phyloP scores from a whole-genome alignment of 2,329 filamentous ascomycete species.

The Myriosclerotinia scirpicola region DNA sequence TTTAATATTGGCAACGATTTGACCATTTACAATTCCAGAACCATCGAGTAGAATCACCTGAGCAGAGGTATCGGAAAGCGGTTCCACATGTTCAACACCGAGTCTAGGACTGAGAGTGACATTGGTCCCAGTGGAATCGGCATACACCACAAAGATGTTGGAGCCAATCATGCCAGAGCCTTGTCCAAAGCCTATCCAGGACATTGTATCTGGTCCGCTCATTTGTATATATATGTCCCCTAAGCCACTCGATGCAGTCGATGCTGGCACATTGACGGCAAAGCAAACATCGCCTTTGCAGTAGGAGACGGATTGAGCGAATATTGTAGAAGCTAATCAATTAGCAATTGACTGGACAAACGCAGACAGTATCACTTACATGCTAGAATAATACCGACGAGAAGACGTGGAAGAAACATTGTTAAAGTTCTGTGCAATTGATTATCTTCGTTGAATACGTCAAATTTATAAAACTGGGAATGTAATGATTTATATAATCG shows the following conservation, averaged over 20 bases:
- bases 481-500: background rate
- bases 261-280: conserved; percentile 54
- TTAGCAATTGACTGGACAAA: background rate
- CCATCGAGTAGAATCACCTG: conserved; percentile 53
- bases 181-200: conserved; percentile 58
- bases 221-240: conserved; percentile 61
- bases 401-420: conserved; percentile 1
- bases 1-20: conserved; percentile 56
- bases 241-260: conserved; percentile 50
- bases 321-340: conserved; percentile 27
- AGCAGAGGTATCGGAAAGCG: conserved; percentile 45
- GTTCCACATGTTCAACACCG: conserved; percentile 47
- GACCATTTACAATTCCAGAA: conserved; percentile 51
- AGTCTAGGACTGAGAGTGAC: conserved; percentile 57
- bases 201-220: conserved; percentile 51
- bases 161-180: conserved; percentile 53
- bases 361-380: conserved; percentile 2
- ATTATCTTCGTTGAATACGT: background rate
- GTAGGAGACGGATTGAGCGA: conserved; percentile 31
- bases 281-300: conserved; percentile 41
- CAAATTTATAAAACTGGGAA: background rate
- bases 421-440: background rate
- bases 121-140: conserved; percentile 51
- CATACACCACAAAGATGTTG: conserved; percentile 61
- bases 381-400: conserved; percentile 5